These are phyloP conservation scores for Pseudogymnoascus sp. DNA, from an alignment of 2,329 filamentous ascomycete genomes.

Conservation along the genomic window DNA sequence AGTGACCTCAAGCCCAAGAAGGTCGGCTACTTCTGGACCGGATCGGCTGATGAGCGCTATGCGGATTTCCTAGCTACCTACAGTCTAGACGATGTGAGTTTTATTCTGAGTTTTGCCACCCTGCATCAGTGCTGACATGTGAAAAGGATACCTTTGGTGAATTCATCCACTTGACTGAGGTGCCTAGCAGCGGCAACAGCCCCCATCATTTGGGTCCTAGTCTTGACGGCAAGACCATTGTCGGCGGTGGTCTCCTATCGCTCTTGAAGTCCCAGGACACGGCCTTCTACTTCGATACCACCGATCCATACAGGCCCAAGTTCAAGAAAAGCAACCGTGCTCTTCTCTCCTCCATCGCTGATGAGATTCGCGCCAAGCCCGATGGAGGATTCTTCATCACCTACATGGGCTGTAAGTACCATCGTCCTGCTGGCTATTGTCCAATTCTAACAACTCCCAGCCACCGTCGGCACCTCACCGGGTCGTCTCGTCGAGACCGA, in stretches of 20 bases:
- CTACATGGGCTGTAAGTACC: slow-evolving; percentile 45
- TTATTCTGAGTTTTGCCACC: not conserved
- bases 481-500: slow-evolving; percentile 54
- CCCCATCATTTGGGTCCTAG: slow-evolving; percentile 50
- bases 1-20: slow-evolving; percentile 55
- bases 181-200: slow-evolving; percentile 49
- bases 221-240: slow-evolving; percentile 46
- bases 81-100: slow-evolving; percentile 46
- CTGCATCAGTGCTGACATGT: slow-evolving; percentile 10
- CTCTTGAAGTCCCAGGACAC: slow-evolving; percentile 52
- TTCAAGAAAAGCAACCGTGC: slow-evolving; percentile 52
- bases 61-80: slow-evolving; percentile 50
- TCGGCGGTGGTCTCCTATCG: slow-evolving; percentile 49
- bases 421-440: not conserved
- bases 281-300: slow-evolving; percentile 52
- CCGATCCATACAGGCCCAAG: slow-evolving; percentile 48
- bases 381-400: slow-evolving; percentile 54
- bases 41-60: slow-evolving; percentile 49
- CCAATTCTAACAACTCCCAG: slow-evolving; percentile 11
- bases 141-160: slow-evolving; percentile 49
- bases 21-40: slow-evolving; percentile 57
- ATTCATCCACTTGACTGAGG: slow-evolving; percentile 48
- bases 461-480: slow-evolving; percentile 47
- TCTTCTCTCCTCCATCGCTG: slow-evolving; percentile 49
- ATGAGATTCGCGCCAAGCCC: slow-evolving; percentile 55